These are phyloP conservation scores for Umbelopsis ramanniana DNA, from an alignment of 192 early-diverging fungal genomes.

Conservation along the genomic window DNA sequence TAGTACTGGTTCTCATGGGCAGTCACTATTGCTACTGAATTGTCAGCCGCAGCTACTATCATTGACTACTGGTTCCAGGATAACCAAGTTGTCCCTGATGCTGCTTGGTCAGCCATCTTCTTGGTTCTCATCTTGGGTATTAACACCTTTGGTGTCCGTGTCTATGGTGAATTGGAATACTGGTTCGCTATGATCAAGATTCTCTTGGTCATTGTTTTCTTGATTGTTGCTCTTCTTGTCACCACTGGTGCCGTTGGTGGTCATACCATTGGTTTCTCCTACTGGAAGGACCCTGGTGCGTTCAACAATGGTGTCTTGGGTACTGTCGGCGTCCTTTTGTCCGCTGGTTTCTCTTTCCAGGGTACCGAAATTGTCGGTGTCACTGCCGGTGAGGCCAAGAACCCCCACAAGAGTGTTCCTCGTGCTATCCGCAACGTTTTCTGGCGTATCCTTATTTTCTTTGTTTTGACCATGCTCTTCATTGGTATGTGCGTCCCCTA, in stretches of 20 bases:
- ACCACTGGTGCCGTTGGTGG: slow-evolving; percentile 61
- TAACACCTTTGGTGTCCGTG: slow-evolving; percentile 67
- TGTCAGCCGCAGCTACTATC: slow-evolving; percentile 83
- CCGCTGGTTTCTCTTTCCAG: slow-evolving; percentile 80
- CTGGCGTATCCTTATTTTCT: slow-evolving; percentile 87
- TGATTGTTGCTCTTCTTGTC: slow-evolving; percentile 70
- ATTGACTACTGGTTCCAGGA: slow-evolving; percentile 65
- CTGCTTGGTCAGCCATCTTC: slow-evolving; percentile 51
- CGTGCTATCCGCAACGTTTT: slow-evolving; percentile 71
- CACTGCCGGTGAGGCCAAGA: slow-evolving; percentile 82
- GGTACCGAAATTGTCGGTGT: slow-evolving; percentile 88
- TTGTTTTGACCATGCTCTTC: slow-evolving; percentile 74
- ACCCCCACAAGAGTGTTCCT: slow-evolving; percentile 74
- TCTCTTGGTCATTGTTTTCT: slow-evolving; percentile 73
- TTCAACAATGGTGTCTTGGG: slow-evolving; percentile 65
- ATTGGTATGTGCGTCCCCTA: slow-evolving; percentile 80
- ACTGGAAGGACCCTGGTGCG: slow-evolving; percentile 54
- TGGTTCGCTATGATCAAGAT: slow-evolving; percentile 80
- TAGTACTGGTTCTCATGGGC: slow-evolving; percentile 32
- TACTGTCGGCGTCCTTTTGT: slow-evolving; percentile 63
- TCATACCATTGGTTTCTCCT: slow-evolving; percentile 52
- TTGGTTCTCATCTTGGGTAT: slow-evolving; percentile 62
- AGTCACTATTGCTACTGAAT: slow-evolving; percentile 53
- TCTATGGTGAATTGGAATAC: slow-evolving; percentile 91
- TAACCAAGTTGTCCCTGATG: slow-evolving; percentile 34